Evolutionary conservation across 2,329 filamentous ascomycete species (phyloP), one percentile per base, ranked within the genome.

Genomic region (Claviceps sp.): DNA sequence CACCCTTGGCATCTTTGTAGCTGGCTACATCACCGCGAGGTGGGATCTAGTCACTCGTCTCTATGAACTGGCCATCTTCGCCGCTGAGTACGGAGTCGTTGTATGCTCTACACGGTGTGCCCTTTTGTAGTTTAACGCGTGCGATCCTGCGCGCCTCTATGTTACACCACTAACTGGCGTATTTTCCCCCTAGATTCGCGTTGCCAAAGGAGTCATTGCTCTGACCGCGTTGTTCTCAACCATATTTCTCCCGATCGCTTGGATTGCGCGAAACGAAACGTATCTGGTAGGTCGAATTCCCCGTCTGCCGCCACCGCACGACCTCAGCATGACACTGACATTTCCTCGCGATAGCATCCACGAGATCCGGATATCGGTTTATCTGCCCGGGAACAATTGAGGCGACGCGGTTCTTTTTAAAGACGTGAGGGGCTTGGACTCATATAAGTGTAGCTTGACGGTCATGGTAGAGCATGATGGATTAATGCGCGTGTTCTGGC

Each of bases 401-500:
- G 89, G 70, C 85, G 93, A 62, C 82, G 93, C 68, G 93, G 93
- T 60, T 98, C 93, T 54, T 97, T 98, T 70, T 97, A 79, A 77
- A 56, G 59, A 59, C 41, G 37, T 9, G 4, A 16, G 5, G 34
- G 16, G 30, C 30, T 13, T 46, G 60, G 59, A 63, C 52, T 52
- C 51, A 48, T 50, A 51, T 51, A 49, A 51, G 60, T 59, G 61
- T 56, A 56, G 60, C 60, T 60, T 42, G 60, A 63, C 65, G 71
- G 78, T 75, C 76, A 84, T 84, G 80, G 73, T 79, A 73, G 79
- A 80, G 72, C 76, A 82, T 76, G 80, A 93, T 87, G 90, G 87
- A 64, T 76, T 97, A 74, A 89, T 97, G 84, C 89, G 93, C 75
- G 84, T 98, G 73, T 97, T 98, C 74, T 98, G 93, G 93, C 94